These are phyloP conservation scores for Saccharomycopsis selenospora DNA, from an alignment of 805 yeast species.

Conservation along the genomic window DNA sequence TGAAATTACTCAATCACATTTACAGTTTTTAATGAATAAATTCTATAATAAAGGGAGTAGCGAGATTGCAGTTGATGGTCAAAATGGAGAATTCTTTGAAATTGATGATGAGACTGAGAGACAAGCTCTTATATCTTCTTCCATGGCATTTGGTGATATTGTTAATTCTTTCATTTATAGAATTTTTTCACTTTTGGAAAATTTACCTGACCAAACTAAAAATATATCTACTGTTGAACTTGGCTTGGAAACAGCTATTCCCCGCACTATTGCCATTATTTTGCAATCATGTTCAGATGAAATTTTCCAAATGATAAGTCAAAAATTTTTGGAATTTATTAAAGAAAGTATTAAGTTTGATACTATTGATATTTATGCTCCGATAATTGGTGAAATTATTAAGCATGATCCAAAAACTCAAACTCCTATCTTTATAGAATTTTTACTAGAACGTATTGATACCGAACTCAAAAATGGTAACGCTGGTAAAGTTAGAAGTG, in stretches of 20 bases:
- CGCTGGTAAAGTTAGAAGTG: slow-evolving; percentile 69
- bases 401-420: slow-evolving; percentile 50
- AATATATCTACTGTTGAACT: slow-evolving; percentile 43
- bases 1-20: slow-evolving; percentile 60
- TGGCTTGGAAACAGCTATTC: slow-evolving; percentile 31
- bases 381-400: slow-evolving; percentile 64
- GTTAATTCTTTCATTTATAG: slow-evolving; percentile 49
- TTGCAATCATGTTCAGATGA: slow-evolving; percentile 57
- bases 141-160: slow-evolving; percentile 60
- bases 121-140: slow-evolving; percentile 61
- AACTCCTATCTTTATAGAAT: slow-evolving; percentile 37
- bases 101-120: slow-evolving; percentile 39
- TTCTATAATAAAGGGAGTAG: slow-evolving; percentile 28
- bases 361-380: slow-evolving; percentile 60
- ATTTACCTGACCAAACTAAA: slow-evolving; percentile 52
- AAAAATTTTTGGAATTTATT: slow-evolving; percentile 46
- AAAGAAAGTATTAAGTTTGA: slow-evolving; percentile 49
- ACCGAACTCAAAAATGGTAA: slow-evolving; percentile 68
- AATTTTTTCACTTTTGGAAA: slow-evolving; percentile 58
- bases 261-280: slow-evolving; percentile 40
- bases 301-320: slow-evolving; percentile 35
- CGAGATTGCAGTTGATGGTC: slow-evolving; percentile 15
- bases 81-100: slow-evolving; percentile 26
- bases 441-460: slow-evolving; percentile 45
- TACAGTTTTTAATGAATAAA: slow-evolving; percentile 44